phyloP scores from a whole-genome alignment of 495 filamentous ascomycete genomes.

The Parachaetomium inaequale region DNA sequence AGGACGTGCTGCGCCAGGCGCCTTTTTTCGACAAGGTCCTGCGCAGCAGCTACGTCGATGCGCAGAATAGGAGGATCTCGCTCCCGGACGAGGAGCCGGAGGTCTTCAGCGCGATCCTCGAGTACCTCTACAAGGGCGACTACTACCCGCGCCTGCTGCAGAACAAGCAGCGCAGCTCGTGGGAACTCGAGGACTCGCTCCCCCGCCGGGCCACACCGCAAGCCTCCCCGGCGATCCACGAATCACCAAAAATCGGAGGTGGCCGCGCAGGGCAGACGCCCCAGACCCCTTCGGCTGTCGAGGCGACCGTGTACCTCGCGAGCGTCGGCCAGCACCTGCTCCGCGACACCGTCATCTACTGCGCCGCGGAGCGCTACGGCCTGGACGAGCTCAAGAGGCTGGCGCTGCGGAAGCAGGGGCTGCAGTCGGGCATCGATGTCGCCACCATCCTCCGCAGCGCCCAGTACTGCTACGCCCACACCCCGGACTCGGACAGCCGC shows the following conservation, averaged over 20 bases:
- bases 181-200: conserved; percentile 66
- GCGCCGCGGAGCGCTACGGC: conserved; percentile 77
- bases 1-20: conserved; percentile 78
- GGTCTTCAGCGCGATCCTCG: conserved; percentile 84
- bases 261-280: conserved; percentile 47
- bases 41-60: conserved; percentile 58
- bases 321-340: conserved; percentile 69
- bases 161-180: conserved; percentile 62
- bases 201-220: conserved; percentile 34
- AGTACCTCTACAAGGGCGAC: conserved; percentile 92
- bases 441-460: conserved; percentile 84
- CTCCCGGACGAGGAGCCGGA: conserved; percentile 85
- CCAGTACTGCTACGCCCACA: conserved; percentile 91
- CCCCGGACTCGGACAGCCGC: conserved; percentile 80
- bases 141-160: conserved; percentile 77
- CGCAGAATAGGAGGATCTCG: conserved; percentile 63
- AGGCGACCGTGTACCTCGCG: conserved; percentile 67
- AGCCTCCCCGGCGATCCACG: conserved; percentile 38
- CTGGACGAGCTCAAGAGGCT: conserved; percentile 84
- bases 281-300: conserved; percentile 51
- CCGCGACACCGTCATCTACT: conserved; percentile 89
- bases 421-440: conserved; percentile 79
- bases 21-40: conserved; percentile 69
- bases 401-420: conserved; percentile 86
- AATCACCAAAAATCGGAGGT: conserved; percentile 42